Percentiles rank a stretch among this genome's conserved stretches.
Evolutionary conservation across 495 filamentous ascomycete species (phyloP).

Genomic region (Aspergillus asperescens): DNA sequence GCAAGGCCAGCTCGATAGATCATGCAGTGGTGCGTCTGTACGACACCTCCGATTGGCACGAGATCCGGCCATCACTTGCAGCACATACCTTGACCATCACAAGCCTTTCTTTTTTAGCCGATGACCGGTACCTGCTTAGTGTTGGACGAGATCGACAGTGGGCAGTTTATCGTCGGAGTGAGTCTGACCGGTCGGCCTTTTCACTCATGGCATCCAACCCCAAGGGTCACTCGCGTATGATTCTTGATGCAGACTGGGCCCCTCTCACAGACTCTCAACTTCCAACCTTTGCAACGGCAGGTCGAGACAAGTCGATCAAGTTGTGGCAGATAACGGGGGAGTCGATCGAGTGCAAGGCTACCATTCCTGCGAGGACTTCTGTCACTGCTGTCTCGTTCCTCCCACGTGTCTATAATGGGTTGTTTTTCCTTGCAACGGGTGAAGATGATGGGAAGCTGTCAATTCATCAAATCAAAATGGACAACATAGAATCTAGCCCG

Average conservation of each 20-base stretch:
- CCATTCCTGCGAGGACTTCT: slow-evolving; percentile 51
- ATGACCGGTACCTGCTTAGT: slow-evolving; percentile 72
- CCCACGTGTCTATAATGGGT: slow-evolving; percentile 29
- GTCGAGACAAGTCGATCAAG: slow-evolving; percentile 80
- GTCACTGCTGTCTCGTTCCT: slow-evolving; percentile 76
- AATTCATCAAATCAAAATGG: slow-evolving; percentile 35
- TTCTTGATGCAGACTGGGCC: slow-evolving; percentile 79
- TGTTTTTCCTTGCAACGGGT: slow-evolving; percentile 61
- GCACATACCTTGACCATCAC: slow-evolving; percentile 84
- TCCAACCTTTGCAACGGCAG: slow-evolving; percentile 75
- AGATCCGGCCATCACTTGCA: slow-evolving; percentile 73
- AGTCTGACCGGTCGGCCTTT: slow-evolving; percentile 43
- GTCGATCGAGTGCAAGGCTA: slow-evolving; percentile 45
- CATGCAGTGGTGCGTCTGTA: slow-evolving; percentile 93
- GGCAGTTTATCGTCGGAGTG: slow-evolving; percentile 62
- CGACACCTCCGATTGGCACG: slow-evolving; percentile 78
- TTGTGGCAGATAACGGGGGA: slow-evolving; percentile 55
- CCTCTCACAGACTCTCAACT: slow-evolving; percentile 33
- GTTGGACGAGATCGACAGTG: slow-evolving; percentile 90
- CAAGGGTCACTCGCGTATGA: slow-evolving; percentile 88
- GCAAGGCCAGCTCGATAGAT: slow-evolving; percentile 83
- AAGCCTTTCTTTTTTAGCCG: slow-evolving; percentile 66
- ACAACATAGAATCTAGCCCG: slow-evolving; percentile 43
- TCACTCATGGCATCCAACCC: slow-evolving; percentile 56
- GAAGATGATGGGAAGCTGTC: slow-evolving; percentile 44